A percentile compares a stretch with the other conserved stretches of the same genome.
phyloP scores from a whole-genome alignment of 305 asterid genomes.

The Euphrasia arctica region DNA sequence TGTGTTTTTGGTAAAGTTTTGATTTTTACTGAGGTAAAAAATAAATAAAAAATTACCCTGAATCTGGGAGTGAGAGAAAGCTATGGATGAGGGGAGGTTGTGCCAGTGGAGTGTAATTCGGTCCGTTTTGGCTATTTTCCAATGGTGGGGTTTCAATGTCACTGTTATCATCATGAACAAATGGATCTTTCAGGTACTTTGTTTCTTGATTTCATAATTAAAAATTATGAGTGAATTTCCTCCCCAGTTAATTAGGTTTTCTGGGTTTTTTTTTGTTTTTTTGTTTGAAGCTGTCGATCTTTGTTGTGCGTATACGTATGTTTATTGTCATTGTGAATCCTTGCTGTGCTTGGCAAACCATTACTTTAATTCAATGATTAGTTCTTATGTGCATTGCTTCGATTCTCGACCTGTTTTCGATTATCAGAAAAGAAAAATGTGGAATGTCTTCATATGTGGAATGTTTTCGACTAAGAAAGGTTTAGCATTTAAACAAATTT shows the following conservation, averaged over 20 bases:
- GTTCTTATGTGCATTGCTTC: not conserved
- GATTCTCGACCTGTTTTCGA: not conserved
- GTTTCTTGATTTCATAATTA: slow-evolving; percentile 11
- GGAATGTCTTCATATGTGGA: too few species aligned
- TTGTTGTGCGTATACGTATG: not conserved
- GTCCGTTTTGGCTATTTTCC: slow-evolving; percentile 67
- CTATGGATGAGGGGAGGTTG: slow-evolving; percentile 56
- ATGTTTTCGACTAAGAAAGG: too few species aligned
- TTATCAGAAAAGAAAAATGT: not conserved
- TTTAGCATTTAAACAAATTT: not conserved
- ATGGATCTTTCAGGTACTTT: slow-evolving; percentile 88
- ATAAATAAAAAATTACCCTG: not conserved
- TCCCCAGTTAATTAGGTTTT: slow-evolving; percentile 1
- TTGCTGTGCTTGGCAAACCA: slow-evolving; percentile 1
- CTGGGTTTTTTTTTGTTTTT: slow-evolving; percentile 11
- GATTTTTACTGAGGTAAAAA: not conserved
- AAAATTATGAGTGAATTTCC: not conserved
- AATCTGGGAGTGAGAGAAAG: slow-evolving; percentile 27
- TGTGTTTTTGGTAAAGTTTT: not conserved
- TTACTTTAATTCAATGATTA: not conserved
- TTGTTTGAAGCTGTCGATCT: not conserved
- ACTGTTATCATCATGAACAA: slow-evolving; percentile 90
- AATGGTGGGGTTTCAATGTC: slow-evolving; percentile 96
- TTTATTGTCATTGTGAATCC: slow-evolving; percentile 10
- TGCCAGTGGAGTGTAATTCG: slow-evolving; percentile 74